Evolutionary conservation across 202 grass and related monocot genomes (phyloP).

Genomic region (Schoenoplectus triqueter): DNA sequence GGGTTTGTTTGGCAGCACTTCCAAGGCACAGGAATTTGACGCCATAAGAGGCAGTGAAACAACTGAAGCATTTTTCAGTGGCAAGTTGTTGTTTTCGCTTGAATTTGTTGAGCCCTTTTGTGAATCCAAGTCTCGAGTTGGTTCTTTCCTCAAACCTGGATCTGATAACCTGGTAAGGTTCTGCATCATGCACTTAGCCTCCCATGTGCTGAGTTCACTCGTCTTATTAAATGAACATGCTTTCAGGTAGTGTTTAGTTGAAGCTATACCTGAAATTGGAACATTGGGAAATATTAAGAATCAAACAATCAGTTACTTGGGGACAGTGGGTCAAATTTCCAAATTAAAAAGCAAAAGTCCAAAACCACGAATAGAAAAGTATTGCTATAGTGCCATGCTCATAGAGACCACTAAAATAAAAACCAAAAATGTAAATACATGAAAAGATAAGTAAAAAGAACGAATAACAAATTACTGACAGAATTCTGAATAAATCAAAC

Average conservation of each 20-base stretch:
- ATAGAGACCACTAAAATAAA: not conserved
- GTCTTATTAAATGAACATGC: constrained; percentile 62
- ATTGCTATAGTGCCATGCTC: not conserved
- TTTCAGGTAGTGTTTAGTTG: constrained; percentile 72
- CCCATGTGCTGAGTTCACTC: constrained; percentile 53
- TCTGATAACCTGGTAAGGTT: constrained; percentile 43
- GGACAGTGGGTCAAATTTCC: constrained; percentile 29
- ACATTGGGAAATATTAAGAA: constrained; percentile 58
- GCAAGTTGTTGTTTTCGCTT: constrained; percentile 73
- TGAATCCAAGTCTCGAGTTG: constrained; percentile 71
- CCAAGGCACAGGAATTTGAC: constrained; percentile 57
- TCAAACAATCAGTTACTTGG: constrained; percentile 63
- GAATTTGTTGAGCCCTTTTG: constrained; percentile 87
- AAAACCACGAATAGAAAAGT: not conserved
- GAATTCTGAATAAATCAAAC: not conserved
- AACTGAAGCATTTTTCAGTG: constrained; percentile 54
- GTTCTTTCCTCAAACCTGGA: constrained; percentile 60
- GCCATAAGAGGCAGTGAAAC: constrained; percentile 54
- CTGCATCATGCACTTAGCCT: constrained; percentile 62
- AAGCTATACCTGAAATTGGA: constrained; percentile 71
- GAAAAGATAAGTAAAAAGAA: not conserved
- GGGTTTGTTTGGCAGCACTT: constrained; percentile 59
- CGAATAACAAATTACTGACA: not conserved
- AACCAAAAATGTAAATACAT: not conserved
- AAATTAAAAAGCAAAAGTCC: not conserved